Evolutionary conservation across 2,329 filamentous ascomycete genomes (phyloP), one percentile per base, ranked within the genome.

Genomic region (Talaromyces sp.): DNA sequence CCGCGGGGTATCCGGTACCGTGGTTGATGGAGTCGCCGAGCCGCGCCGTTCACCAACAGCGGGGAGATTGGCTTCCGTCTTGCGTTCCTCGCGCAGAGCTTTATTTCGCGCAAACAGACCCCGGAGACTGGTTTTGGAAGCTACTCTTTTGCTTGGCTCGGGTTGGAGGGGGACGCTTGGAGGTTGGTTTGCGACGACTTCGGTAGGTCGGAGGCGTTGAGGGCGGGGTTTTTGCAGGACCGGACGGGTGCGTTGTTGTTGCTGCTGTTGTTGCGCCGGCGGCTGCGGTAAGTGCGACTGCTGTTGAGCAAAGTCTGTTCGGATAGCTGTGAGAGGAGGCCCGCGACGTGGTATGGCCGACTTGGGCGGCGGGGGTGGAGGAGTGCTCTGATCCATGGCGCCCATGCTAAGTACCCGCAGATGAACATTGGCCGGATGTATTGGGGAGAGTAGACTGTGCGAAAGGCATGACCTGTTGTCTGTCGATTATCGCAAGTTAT

Each of bases 261-360:
- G 27, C 27, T 31, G 27, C 27, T 31, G 27, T 31, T 66, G 57
- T 58, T 64, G 45, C 59, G 52, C 35, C 37, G 69, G 54, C 31
- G 72, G 69, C 8, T 47, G 58, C n/a, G 66, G 70, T 22, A 73
- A 72, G 35, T 71, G 71, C 8, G 73, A 73, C 43, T 71, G 71
- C 17, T 59, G 74, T 52, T 72, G 72, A 58, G 72, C 75, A 67
- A 78, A 73, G 61, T 78, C 76, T 59, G 78, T 79, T 61, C 77
- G 75, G 43, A 80, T 69, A 15, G 77, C 76, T 3, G 74, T 68
- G 11, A 79, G 69, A 54, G 62, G 74, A 62, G 74, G 75, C 35
- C 77, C 77, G 70, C 77, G 72, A 61, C 77, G 76, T 68, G 77
- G 73, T 58, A 75, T 74, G 62, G 77, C 72, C 37, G 76, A 73